A percentile compares a stretch with the other conserved stretches of the same genome.
These are phyloP conservation scores for Saturnispora zaruensis DNA, from an alignment of 805 yeast species.

Conservation along the genomic window DNA sequence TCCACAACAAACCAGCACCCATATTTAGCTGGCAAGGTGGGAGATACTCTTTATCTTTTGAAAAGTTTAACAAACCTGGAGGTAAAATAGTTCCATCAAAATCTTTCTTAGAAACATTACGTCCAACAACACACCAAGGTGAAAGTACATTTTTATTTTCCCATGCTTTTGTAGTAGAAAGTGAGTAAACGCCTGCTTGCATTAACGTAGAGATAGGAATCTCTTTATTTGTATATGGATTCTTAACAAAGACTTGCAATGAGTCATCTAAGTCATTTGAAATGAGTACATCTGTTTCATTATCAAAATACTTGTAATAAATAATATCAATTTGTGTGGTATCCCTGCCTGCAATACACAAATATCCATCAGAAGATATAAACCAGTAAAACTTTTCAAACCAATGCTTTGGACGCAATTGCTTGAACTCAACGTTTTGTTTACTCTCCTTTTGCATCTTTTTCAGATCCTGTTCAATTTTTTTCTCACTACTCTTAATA, in stretches of 20 bases:
- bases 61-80: conserved; percentile 51
- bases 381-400: conserved; percentile 96
- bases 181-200: conserved; percentile 85
- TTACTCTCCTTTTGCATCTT: conserved; percentile 52
- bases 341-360: conserved; percentile 84
- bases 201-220: conserved; percentile 79
- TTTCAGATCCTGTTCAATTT: conserved; percentile 63
- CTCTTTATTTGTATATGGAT: conserved; percentile 60
- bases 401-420: conserved; percentile 69
- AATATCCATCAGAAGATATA: conserved; percentile 78
- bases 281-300: conserved; percentile 62
- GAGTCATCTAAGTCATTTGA: conserved; percentile 68
- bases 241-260: conserved; percentile 69
- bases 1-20: conserved; percentile 84
- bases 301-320: conserved; percentile 64
- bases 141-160: conserved; percentile 72
- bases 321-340: conserved; percentile 70
- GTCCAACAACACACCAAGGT: conserved; percentile 77
- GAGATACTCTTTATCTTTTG: conserved; percentile 47
- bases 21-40: conserved; percentile 78
- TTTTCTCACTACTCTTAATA: conserved; percentile 71
- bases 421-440: conserved; percentile 39
- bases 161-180: conserved; percentile 84
- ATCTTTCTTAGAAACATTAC: conserved; percentile 62
- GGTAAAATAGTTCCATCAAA: conserved; percentile 46